Percentiles rank a stretch among this genome's conserved stretches.
Conservation (phyloP, 371 early-diverging fungal species). For the Rhizomucor pusillus region DNA sequence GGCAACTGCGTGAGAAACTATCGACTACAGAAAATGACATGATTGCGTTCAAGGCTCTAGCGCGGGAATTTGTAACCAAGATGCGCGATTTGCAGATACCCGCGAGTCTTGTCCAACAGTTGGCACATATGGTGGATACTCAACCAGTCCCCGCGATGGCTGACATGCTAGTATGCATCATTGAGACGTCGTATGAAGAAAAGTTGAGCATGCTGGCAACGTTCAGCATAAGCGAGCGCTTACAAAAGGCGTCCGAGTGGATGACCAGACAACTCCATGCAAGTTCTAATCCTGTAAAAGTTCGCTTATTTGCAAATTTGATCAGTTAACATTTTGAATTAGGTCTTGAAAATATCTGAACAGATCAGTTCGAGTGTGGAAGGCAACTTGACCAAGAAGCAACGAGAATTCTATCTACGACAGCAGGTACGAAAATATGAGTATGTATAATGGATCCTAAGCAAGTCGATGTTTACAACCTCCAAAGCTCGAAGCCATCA, state of each 20-base stretch:
- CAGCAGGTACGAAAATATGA: constrained; percentile 49
- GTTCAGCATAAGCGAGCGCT: constrained; percentile 51
- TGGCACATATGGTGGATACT: constrained; percentile 63
- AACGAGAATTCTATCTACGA: constrained; percentile 76
- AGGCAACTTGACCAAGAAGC: constrained; percentile 71
- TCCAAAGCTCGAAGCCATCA: constrained; percentile 59
- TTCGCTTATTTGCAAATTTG: background rate
- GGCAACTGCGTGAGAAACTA: constrained; percentile 12
- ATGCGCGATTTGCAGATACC: constrained; percentile 71
- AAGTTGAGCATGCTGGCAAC: constrained; percentile 62
- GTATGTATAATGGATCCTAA: no score
- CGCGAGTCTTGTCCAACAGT: constrained; percentile 57
- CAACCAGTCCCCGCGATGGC: constrained; percentile 61
- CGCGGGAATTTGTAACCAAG: constrained; percentile 52
- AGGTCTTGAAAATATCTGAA: constrained; percentile 75
- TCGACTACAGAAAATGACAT: constrained; percentile 31
- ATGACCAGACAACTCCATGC: constrained; percentile 73
- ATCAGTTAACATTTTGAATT: background rate
- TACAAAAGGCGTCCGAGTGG: constrained; percentile 54
- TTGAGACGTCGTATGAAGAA: constrained; percentile 71
- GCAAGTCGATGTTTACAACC: no score
- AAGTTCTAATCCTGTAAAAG: constrained; percentile 9
- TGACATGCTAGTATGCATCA: constrained; percentile 68
- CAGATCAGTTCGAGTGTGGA: constrained; percentile 73
- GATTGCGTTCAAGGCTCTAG: constrained; percentile 51